phyloP scores from a whole-genome alignment of 495 filamentous ascomycete species.

The Neurospora sp. region DNA sequence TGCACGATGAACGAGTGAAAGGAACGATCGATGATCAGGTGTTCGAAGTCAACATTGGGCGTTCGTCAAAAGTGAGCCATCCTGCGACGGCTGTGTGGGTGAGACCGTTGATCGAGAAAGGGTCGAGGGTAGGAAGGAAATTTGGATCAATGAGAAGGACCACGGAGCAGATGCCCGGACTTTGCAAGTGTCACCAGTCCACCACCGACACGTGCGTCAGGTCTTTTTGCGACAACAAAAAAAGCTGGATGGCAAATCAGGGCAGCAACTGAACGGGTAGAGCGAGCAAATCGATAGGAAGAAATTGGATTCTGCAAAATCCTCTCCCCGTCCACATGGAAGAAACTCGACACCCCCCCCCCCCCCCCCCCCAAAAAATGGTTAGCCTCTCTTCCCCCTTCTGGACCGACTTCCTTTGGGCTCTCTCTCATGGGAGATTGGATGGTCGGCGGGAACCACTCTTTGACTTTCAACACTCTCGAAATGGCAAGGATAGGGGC shows the following conservation, averaged over 20 bases:
- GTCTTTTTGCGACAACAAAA: background rate
- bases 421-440: background rate
- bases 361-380: background rate
- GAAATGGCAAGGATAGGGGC: background rate
- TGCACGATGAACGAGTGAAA: background rate
- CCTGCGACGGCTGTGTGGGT: background rate
- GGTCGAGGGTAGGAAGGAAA: background rate
- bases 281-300: background rate
- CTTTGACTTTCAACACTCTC: background rate
- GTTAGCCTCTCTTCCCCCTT: background rate
- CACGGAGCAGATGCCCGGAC: background rate
- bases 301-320: background rate
- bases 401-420: background rate
- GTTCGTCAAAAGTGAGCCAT: background rate
- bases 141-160: background rate
- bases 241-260: background rate
- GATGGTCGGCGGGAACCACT: background rate
- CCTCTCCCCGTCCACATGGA: background rate
- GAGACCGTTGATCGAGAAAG: background rate
- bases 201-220: background rate
- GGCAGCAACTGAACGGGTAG: background rate
- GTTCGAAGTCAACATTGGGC: background rate
- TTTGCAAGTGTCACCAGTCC: background rate
- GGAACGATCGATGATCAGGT: background rate
- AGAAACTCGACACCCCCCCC: background rate